Percentiles rank a stretch among this genome's conserved stretches.
These are phyloP conservation scores for Oryza australiensis DNA, from an alignment of 176 grass and related monocot genomes.

Conservation along the genomic window DNA sequence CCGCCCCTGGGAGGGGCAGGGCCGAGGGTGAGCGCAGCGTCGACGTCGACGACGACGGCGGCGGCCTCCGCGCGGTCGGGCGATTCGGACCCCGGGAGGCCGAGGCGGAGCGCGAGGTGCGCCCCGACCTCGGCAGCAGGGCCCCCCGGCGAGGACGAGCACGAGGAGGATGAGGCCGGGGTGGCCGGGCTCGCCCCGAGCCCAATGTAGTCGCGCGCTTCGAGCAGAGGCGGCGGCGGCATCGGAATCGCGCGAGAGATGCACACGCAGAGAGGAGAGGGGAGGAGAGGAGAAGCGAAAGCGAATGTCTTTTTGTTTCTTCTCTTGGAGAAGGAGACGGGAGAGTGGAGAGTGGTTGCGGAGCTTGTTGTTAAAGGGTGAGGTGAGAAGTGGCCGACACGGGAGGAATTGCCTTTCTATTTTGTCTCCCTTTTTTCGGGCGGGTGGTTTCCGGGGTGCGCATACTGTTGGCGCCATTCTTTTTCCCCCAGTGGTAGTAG, in stretches of 20 bases:
- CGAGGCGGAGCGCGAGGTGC: slow-evolving; percentile 59
- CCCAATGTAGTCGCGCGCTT: slow-evolving; percentile 60
- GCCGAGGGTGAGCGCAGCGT: slow-evolving; percentile 48
- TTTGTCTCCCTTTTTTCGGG: slow-evolving; percentile 38
- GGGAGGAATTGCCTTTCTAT: slow-evolving; percentile 9
- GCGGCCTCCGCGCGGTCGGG: slow-evolving; percentile 22
- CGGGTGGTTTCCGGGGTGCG: slow-evolving; percentile 30
- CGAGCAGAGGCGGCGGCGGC: slow-evolving; percentile 31
- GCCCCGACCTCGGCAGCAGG: background rate
- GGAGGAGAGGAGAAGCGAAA: background rate
- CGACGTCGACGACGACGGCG: slow-evolving; percentile 37
- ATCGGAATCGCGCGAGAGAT: background rate
- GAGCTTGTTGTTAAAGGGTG: background rate
- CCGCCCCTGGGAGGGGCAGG: slow-evolving; percentile 21
- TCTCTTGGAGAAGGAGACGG: background rate
- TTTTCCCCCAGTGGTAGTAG: no score
- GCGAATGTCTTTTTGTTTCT: background rate
- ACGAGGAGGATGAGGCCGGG: background rate
- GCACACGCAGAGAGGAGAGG: background rate
- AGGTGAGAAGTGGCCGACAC: slow-evolving; percentile 50
- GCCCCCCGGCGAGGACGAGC: background rate
- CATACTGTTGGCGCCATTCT: background rate
- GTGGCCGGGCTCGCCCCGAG: slow-evolving; percentile 1
- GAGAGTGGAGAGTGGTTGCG: background rate
- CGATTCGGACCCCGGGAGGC: slow-evolving; percentile 48